Base-by-base conservation (phyloP, 73 alveolate genomes). In the Diophrys sp. region DNA sequence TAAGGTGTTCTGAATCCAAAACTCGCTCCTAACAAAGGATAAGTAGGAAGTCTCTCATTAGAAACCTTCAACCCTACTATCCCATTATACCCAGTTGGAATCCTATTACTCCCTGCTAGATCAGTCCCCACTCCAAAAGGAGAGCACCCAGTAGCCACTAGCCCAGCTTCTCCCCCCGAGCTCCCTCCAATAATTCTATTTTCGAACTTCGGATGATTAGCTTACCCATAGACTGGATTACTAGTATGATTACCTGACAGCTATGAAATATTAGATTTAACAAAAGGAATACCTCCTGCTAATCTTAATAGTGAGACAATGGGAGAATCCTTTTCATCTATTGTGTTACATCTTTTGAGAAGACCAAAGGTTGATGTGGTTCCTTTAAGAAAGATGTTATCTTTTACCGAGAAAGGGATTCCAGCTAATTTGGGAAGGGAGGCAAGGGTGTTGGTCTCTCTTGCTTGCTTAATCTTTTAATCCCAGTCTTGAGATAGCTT, bases 81-180 rank as follows among this genome's bases (percentile, higher is more conserved):
- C 14, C 96, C 96, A 56, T 72, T 33, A 44, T 77, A 82, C 26
- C 34, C 68, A 32, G 91, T 75, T 14, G 97, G 95, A 44, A 73
- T 54, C 55, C 97, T 80, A 2, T 88, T 79, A 30, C 86, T 54
- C 0, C 97, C 97, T 2, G 90, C 97, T 1, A 91, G 26, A 72
- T 91, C 97, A 1, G 90, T 69, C 33, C 94, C 97, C 0, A 91
- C 67, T 14, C 94, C 95, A 2, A 79, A 54, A 0, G 94, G 95
- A 68, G 89, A 68, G 28, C 91, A 75, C 71, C 88, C 54, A 0
- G 94, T 73, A 8, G 84, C 93, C 14, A 85, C 82, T 23, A 81
- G 54, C 1, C 89, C 95, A 18, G 84, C 97, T 70, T 91, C 95
- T 33, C 97, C 97, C 1, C 97, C 97, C 23, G 92, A 79, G 62